Percentiles rank a stretch among this genome's conserved stretches.
These are phyloP conservation scores for Erucastrum elatum DNA, from an alignment of 345 rosid species.

Conservation along the genomic window DNA sequence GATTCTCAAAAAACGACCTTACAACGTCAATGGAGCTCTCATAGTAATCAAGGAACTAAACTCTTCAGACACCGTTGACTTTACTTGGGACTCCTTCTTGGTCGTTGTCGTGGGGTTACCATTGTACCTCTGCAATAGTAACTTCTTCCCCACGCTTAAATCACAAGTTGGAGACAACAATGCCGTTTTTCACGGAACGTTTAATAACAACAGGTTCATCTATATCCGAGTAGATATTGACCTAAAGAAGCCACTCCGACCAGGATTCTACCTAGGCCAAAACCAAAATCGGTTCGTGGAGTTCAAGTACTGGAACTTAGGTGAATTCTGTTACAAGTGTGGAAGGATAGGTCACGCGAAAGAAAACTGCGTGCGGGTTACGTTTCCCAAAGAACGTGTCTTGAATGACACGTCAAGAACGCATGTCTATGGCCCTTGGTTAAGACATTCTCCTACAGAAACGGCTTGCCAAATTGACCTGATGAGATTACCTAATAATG, in stretches of 20 bases:
- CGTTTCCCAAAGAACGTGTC: neutral
- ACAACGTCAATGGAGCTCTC: conserved; percentile 7
- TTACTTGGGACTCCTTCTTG: neutral
- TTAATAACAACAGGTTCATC: neutral
- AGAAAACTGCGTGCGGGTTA: conserved; percentile 4
- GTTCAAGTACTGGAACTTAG: conserved; percentile 10
- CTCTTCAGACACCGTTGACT: conserved; percentile 13
- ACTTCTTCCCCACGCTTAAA: neutral
- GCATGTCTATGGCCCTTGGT: conserved; percentile 25
- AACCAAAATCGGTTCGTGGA: conserved; percentile 2
- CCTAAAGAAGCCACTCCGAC: conserved; percentile 30
- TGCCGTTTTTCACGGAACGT: neutral
- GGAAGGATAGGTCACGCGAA: conserved; percentile 24
- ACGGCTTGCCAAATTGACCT: neutral
- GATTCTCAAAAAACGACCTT: neutral
- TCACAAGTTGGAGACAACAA: neutral
- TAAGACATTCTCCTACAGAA: neutral
- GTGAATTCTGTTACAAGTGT: conserved; percentile 26
- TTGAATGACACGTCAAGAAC: conserved; percentile 25
- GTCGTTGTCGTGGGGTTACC: conserved; percentile 15
- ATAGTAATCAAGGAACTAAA: conserved; percentile 19
- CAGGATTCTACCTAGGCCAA: conserved; percentile 1
- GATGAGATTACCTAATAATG: neutral
- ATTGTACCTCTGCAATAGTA: neutral
- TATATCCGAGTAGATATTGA: neutral